Evolutionary conservation across 1,284 basidiomycete species (phyloP).

Genomic region (Cystobasidium slooffiae): DNA sequence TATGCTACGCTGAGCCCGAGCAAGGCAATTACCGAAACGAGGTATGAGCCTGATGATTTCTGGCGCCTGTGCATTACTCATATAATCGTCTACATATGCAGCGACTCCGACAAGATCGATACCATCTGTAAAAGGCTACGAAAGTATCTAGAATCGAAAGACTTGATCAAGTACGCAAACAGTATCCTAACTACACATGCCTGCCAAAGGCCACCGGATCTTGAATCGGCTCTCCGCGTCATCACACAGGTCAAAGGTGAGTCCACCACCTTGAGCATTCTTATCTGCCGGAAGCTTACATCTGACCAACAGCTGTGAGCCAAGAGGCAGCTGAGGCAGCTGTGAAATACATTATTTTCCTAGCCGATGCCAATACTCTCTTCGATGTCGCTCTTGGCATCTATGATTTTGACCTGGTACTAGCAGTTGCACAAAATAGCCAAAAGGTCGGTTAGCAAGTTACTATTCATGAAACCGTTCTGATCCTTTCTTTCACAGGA

Average conservation of each 20-base stretch:
- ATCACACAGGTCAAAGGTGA: slow-evolving; percentile 78
- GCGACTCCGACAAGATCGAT: slow-evolving; percentile 64
- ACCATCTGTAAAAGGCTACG: slow-evolving; percentile 80
- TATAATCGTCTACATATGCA: background rate
- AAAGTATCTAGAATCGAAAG: slow-evolving; percentile 70
- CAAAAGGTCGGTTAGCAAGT: slow-evolving; percentile 70
- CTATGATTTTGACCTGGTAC: slow-evolving; percentile 95
- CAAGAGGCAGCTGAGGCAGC: slow-evolving; percentile 87
- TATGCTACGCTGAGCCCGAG: slow-evolving; percentile 52
- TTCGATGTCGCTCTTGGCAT: slow-evolving; percentile 96
- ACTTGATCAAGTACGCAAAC: slow-evolving; percentile 81
- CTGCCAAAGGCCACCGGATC: slow-evolving; percentile 87
- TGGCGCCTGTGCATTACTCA: background rate
- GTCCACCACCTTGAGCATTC: slow-evolving; percentile 20
- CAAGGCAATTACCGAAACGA: background rate
- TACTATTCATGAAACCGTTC: background rate
- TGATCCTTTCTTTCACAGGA: slow-evolving; percentile 65
- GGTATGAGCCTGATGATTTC: background rate
- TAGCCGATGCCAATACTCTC: slow-evolving; percentile 88
- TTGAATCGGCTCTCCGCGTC: slow-evolving; percentile 79
- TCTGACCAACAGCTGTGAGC: slow-evolving; percentile 64
- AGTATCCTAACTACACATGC: slow-evolving; percentile 90
- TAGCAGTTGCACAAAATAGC: slow-evolving; percentile 95
- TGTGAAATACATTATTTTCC: slow-evolving; percentile 97
- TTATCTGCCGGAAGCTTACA: background rate